Evolutionary conservation across 768 basidiomycete species (phyloP), one percentile per base, ranked within the genome.

Genomic region (Guyanaporus albipodus): DNA sequence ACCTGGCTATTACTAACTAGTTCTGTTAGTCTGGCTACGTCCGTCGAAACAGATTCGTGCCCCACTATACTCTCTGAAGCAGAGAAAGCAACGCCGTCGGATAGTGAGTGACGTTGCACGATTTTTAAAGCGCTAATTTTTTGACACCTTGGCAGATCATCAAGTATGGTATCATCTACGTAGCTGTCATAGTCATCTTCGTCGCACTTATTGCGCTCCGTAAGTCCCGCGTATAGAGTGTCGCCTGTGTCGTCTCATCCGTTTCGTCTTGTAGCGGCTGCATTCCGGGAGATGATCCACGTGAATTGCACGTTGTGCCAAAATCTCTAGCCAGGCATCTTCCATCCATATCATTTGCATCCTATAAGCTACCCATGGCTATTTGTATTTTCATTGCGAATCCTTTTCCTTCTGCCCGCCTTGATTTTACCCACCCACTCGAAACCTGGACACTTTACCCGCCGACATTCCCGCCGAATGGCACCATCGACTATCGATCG

Each of bases 41-140:
- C 92, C 91, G 18, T 93, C 91, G 44, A 91, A 91, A 64, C 92
- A 94, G 69, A 95, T 95, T 53, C 87, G 90, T 37, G 83, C 93
- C 2, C 92, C 93, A 0, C 71, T 97, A 57, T 97, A 90, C 68
- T 87, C 86, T 38, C 76, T 90, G 64, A 91, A 91, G 68, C 87
- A 93, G 70, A 87, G 85, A 68, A 80, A 81, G 64, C 90, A 92
- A 62, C 84, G 94, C 43, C 83, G 91, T 46, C 85, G 85, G 78
- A 93, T 94, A 57, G 91, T 95, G 62, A 63, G 82, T 73, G 26
- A 26, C 8, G 38, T 54, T 23, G 15, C 43, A 4, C 14, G 17
- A 41, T 42, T 21, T 12, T 28, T 6, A 26, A 33, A 46, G n/a
- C n/a, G n/a, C n/a, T n/a, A n/a, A n/a, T n/a, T 31, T 58, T 42